phyloP scores from a whole-genome alignment of 2,329 filamentous ascomycete genomes.

The Penicillium sp. region DNA sequence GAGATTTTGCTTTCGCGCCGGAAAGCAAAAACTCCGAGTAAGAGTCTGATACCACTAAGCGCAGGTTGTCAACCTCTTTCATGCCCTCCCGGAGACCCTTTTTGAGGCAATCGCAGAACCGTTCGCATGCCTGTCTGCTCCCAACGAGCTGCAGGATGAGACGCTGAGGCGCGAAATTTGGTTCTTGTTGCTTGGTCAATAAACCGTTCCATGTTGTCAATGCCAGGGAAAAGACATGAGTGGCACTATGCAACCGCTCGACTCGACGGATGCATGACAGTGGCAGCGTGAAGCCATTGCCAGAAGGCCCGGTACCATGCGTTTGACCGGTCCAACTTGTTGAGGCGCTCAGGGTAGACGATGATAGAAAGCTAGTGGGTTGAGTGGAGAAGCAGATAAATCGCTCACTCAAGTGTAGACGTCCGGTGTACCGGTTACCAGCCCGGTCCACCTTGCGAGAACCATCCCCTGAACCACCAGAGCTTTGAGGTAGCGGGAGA shows the following conservation, averaged over 20 bases:
- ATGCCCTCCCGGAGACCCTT: slow-evolving; percentile 80
- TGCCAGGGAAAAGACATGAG: slow-evolving; percentile 83
- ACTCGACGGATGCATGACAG: slow-evolving; percentile 87
- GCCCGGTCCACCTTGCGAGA: slow-evolving; percentile 51
- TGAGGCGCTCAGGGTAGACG: slow-evolving; percentile 71
- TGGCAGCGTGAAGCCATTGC: slow-evolving; percentile 92
- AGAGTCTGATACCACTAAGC: slow-evolving; percentile 72
- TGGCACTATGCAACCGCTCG: slow-evolving; percentile 87
- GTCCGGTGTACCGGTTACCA: slow-evolving; percentile 85
- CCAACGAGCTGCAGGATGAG: slow-evolving; percentile 89
- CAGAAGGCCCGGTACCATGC: slow-evolving; percentile 82
- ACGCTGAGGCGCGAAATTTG: slow-evolving; percentile 65
- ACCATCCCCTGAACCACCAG: slow-evolving; percentile 56
- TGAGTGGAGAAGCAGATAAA: slow-evolving; percentile 97
- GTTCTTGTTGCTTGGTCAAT: slow-evolving; percentile 53
- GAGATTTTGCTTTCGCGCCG: slow-evolving; percentile 37
- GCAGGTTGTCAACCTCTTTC: slow-evolving; percentile 78
- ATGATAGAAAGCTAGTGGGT: slow-evolving; percentile 75
- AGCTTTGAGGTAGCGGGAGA: slow-evolving; percentile 62
- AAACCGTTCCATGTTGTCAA: slow-evolving; percentile 88
- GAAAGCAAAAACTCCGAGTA: slow-evolving; percentile 80
- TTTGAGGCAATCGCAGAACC: slow-evolving; percentile 94
- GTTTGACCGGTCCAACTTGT: slow-evolving; percentile 87
- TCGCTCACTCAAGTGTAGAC: slow-evolving; percentile 86
- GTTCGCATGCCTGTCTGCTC: slow-evolving; percentile 80